Percentiles rank a stretch among this genome's conserved stretches.
phyloP scores from a whole-genome alignment of 306 rosid genomes.

The Cicer cuneatum region DNA sequence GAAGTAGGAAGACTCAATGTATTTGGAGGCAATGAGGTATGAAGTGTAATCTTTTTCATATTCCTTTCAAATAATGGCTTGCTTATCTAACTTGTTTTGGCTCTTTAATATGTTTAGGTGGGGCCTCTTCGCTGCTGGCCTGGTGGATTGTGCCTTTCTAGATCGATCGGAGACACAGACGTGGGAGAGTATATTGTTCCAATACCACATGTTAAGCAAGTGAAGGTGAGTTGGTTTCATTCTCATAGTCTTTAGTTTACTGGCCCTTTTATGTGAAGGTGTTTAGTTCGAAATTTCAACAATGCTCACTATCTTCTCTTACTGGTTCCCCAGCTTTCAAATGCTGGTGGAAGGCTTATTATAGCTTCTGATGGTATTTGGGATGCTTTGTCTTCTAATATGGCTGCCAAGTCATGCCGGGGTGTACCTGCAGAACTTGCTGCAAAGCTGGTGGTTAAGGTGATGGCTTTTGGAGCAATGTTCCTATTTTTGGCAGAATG shows the following conservation, averaged over 20 bases:
- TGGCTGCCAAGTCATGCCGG: conserved; percentile 87
- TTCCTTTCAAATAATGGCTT: conserved; percentile 30
- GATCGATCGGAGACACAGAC: conserved; percentile 92
- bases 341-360: conserved; percentile 85
- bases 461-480: conserved; percentile 36
- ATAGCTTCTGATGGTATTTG: conserved; percentile 98
- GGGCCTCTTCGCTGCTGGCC: conserved; percentile 99
- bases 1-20: conserved; percentile 97
- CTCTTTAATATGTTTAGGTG: conserved; percentile 56
- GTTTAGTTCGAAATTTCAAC: conserved; percentile 25
- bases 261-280: conserved; percentile 22
- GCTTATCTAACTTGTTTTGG: conserved; percentile 26
- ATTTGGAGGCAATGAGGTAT: conserved; percentile 86
- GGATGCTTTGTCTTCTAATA: conserved; percentile 89
- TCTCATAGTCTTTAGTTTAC: conserved; percentile 20
- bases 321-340: conserved; percentile 66
- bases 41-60: conserved; percentile 27
- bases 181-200: conserved; percentile 93
- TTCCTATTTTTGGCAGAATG: background rate
- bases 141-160: conserved; percentile 95
- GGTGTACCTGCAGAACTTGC: conserved; percentile 94
- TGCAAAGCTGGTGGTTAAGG: conserved; percentile 98
- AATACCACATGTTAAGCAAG: conserved; percentile 91
- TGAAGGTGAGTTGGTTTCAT: conserved; percentile 68
- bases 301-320: conserved; percentile 19